These are phyloP conservation scores for Chlorella variabilis DNA, from an alignment of 163 green algal species.

Conservation along the genomic window DNA sequence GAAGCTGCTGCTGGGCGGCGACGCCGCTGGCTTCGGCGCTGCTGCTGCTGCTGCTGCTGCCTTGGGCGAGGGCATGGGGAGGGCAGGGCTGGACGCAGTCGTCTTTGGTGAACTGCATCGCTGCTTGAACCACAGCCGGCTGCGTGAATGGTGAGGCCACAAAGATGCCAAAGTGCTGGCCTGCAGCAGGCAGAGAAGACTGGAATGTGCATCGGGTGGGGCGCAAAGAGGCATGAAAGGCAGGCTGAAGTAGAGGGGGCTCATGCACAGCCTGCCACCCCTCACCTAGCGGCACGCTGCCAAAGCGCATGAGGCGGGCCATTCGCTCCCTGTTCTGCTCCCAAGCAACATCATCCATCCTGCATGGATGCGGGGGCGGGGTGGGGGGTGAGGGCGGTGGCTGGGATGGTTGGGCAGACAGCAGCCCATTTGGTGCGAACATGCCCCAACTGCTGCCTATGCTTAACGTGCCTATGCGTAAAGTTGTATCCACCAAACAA, in stretches of 20 bases:
- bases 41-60: constrained; percentile 1
- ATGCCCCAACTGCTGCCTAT: too few species aligned
- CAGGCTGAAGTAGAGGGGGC: too few species aligned
- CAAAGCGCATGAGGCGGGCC: constrained; percentile 8
- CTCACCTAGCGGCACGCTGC: constrained; percentile 30
- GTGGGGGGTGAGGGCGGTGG: not conserved
- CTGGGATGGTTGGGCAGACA: not conserved
- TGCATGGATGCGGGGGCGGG: not conserved
- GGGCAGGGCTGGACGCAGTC: constrained; percentile 19
- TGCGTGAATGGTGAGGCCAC: constrained; percentile 18
- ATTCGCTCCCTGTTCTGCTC: constrained; percentile 24
- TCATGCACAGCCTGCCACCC: not conserved
- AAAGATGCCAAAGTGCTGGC: constrained; percentile 29
- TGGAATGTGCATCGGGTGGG: not conserved
- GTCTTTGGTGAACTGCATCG: constrained; percentile 19
- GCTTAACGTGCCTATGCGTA: constrained; percentile 14
- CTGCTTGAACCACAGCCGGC: constrained; percentile 1
- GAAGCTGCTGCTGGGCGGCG: not conserved
- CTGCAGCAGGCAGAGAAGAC: not conserved
- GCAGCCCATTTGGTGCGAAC: too few species aligned
- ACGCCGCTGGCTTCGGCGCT: not conserved
- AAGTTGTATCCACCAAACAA: constrained; percentile 53
- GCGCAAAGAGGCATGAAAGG: not conserved
- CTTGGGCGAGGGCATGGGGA: not conserved
- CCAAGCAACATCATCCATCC: constrained; percentile 38